Base-by-base conservation (phyloP, 345 rosid species). In the Salix brachista region DNA sequence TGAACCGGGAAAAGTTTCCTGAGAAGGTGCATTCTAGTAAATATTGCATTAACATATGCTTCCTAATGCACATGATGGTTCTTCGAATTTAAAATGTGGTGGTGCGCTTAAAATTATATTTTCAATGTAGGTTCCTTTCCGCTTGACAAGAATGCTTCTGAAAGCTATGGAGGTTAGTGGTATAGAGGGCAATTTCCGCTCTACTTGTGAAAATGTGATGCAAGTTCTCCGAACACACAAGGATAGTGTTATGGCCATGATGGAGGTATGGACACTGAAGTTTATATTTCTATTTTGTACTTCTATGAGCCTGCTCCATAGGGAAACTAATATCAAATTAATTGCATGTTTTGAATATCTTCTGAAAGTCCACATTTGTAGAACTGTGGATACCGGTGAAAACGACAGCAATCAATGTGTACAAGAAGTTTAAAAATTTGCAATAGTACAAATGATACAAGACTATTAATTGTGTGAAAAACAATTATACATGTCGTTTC, bases 141-240 rank as follows among this genome's bases (percentile, higher is more conserved):
- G 98, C 34, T 85, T 96, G 90, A 96, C 99, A 61, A 91, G 99
- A 88, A 96, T 96, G 99, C 98, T 96, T 80, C 97, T 93, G 75
- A 96, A 93, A 86, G 99, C 99, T 70, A 95, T 95, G 99, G 99
- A 95, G 86, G 97, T 96, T 65, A 91, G 99, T 81, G 98, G 99
- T 72, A 89, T 96, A 23, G 99, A 96, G 84, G 98, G 99, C 68
- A 96, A 92, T 75, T 96, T 96, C 81, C 97, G 94, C 17, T 88
- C 90, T 52, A 96, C 98, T 2, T 94, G 99, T 36, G 99, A 96
- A 89, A 92, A 94, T 77, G 99, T 94, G 72, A 92, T 91, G 97
- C 96, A 91, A 87, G 99, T 92, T 78, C 95, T 96, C 58, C 90
- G 98, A 67, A 82, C 97, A 64, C 90, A 96, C 78, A 91, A 82